Conservation (phyloP, 257 asterid genomes). For the Phtheirospermum japonicum region DNA sequence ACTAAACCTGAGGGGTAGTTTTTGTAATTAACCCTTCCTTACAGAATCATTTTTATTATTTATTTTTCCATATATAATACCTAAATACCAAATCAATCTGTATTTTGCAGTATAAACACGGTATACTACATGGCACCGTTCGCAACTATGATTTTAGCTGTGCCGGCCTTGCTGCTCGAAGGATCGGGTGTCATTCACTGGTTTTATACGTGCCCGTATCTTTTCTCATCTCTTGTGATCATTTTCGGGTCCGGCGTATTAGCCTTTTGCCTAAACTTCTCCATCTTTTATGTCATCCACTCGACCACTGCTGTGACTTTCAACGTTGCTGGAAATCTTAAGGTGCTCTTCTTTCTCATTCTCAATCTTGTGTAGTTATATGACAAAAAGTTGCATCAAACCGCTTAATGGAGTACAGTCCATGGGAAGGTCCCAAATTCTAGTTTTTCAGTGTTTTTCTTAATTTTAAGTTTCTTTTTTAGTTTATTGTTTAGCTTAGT, state of each 20-base stretch:
- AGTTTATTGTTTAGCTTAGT: no score
- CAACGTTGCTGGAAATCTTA: constrained; percentile 97
- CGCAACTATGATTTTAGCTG: constrained; percentile 87
- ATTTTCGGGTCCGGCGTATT: constrained; percentile 84
- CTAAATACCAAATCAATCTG: constrained; percentile 8
- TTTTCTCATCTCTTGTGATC: constrained; percentile 58
- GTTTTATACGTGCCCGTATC: constrained; percentile 58
- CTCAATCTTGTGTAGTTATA: no score
- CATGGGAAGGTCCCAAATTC: no score
- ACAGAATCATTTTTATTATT: no score
- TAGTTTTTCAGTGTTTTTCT: no score
- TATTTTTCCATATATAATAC: no score
- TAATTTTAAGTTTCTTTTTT: no score
- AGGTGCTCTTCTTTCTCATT: constrained; percentile 46
- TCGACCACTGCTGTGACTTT: constrained; percentile 98
- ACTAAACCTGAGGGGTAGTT: no score
- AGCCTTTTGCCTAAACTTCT: constrained; percentile 93
- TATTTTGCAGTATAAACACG: constrained; percentile 73
- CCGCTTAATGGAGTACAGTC: no score
- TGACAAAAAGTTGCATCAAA: no score
- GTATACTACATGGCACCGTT: constrained; percentile 98
- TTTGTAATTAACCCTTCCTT: no score
- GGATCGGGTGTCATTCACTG: constrained; percentile 75
- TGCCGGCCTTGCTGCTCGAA: constrained; percentile 82
- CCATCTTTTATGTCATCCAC: constrained; percentile 93